These are phyloP conservation scores for Clavispora asparagi DNA, from an alignment of 805 yeast species.

Conservation along the genomic window DNA sequence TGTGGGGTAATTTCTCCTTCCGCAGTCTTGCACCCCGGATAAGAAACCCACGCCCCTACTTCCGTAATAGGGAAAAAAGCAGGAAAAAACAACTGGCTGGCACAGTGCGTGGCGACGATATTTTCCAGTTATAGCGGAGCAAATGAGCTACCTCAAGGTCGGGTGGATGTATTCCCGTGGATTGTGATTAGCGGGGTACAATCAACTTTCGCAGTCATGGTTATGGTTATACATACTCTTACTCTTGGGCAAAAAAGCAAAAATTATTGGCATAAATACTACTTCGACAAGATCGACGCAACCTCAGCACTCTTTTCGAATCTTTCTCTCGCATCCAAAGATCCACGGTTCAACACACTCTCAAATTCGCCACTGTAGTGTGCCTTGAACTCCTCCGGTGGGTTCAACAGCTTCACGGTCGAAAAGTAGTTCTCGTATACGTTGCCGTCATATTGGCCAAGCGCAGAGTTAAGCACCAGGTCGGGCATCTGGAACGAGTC, in stretches of 20 bases:
- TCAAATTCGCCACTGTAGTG: conserved; percentile 18
- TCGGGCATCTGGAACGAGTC: conserved; percentile 18
- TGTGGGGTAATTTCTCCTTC: conserved; percentile 4
- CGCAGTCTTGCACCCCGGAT: background rate
- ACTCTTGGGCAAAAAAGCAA: too few species aligned
- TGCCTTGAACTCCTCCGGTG: conserved; percentile 14
- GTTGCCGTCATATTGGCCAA: conserved; percentile 16
- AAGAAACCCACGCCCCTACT: background rate
- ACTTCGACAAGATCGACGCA: conserved; percentile 12
- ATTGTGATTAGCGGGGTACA: too few species aligned
- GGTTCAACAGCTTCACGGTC: conserved; percentile 15
- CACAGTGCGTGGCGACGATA: too few species aligned
- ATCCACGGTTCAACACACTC: conserved; percentile 11
- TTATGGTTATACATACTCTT: too few species aligned
- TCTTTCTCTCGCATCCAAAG: conserved; percentile 11
- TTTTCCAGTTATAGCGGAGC: too few species aligned
- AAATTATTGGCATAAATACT: background rate
- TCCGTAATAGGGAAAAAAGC: background rate
- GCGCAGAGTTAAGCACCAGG: conserved; percentile 14
- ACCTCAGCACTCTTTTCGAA: conserved; percentile 11
- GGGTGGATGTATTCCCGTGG: too few species aligned
- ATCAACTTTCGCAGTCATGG: too few species aligned
- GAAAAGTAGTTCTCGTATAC: conserved; percentile 17
- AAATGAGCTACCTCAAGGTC: too few species aligned
- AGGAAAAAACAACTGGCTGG: too few species aligned